These are phyloP conservation scores for Periconia digitata DNA, from an alignment of 2,329 filamentous ascomycete species.

Conservation along the genomic window DNA sequence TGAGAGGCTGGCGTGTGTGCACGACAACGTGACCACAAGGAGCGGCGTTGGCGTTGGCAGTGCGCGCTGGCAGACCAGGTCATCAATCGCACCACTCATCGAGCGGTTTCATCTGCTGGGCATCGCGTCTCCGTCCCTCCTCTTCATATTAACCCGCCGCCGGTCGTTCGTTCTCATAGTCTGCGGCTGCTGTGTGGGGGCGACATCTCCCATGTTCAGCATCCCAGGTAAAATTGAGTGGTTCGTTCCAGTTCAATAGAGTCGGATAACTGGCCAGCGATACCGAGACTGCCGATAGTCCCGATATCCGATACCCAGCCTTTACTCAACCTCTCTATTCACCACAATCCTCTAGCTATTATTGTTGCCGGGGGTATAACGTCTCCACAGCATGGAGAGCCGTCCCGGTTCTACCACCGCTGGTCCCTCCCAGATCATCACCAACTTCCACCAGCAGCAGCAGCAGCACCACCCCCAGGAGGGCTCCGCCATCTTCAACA, in stretches of 20 bases:
- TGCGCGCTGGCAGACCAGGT: too few species aligned
- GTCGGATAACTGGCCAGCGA: background rate
- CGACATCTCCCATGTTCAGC: too few species aligned
- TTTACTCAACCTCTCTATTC: slow-evolving; percentile 3
- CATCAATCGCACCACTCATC: too few species aligned
- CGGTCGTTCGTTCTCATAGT: background rate
- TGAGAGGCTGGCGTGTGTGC: too few species aligned
- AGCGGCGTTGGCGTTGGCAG: too few species aligned
- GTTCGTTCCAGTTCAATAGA: too few species aligned
- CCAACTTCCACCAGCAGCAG: too few species aligned
- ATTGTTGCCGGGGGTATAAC: background rate
- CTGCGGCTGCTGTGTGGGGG: background rate
- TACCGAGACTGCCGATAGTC: background rate
- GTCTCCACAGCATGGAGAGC: slow-evolving; percentile 2
- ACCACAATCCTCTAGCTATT: slow-evolving; percentile 1
- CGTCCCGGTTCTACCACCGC: background rate
- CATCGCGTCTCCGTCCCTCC: background rate
- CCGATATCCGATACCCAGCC: background rate
- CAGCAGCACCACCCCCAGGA: slow-evolving; percentile 15
- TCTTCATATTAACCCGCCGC: background rate
- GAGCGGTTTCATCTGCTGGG: background rate
- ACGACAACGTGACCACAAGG: background rate
- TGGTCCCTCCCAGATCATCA: slow-evolving; percentile 9
- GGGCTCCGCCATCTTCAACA: slow-evolving; percentile 18
- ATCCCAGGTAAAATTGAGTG: too few species aligned